These are phyloP conservation scores for Globisporangium middletonii DNA, from an alignment of 352 stramenopile genomes.

Conservation along the genomic window DNA sequence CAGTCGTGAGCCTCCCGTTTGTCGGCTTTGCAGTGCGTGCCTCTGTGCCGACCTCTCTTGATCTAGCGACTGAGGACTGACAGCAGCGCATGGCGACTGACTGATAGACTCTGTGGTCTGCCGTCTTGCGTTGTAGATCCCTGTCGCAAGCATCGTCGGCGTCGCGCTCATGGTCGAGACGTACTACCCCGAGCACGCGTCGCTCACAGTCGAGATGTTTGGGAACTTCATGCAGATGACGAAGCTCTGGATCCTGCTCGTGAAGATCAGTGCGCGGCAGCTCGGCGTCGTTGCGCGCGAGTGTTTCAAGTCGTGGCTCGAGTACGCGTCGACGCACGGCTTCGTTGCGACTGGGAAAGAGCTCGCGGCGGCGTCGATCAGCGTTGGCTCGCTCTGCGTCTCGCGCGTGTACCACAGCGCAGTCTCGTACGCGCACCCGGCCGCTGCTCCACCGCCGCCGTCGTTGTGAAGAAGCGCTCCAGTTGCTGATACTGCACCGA, in stretches of 20 bases:
- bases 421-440: conserved; percentile 26
- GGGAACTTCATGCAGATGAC: conserved; percentile 81
- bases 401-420: conserved; percentile 53
- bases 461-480: not conserved
- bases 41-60: not conserved
- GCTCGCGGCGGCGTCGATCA: conserved; percentile 56
- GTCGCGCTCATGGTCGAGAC: conserved; percentile 71
- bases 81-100: no score
- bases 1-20: conserved; percentile 58
- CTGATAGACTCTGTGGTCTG: not conserved
- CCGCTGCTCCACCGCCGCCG: not conserved
- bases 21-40: conserved; percentile 62
- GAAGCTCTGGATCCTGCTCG: conserved; percentile 67
- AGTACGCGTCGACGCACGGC: conserved; percentile 57
- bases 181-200: conserved; percentile 72
- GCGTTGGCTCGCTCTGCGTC: conserved; percentile 53
- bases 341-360: conserved; percentile 66
- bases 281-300: conserved; percentile 55
- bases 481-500: not conserved
- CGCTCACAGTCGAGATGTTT: conserved; percentile 56
- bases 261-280: conserved; percentile 74
- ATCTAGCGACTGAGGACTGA: not conserved
- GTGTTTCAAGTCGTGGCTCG: conserved; percentile 65
- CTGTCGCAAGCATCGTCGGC: conserved; percentile 60
- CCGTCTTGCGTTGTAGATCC: conserved; percentile 36